Percentiles rank a stretch among this genome's conserved stretches.
phyloP scores from a whole-genome alignment of 495 filamentous ascomycete genomes.

The Trichodelitschia bisporula region DNA sequence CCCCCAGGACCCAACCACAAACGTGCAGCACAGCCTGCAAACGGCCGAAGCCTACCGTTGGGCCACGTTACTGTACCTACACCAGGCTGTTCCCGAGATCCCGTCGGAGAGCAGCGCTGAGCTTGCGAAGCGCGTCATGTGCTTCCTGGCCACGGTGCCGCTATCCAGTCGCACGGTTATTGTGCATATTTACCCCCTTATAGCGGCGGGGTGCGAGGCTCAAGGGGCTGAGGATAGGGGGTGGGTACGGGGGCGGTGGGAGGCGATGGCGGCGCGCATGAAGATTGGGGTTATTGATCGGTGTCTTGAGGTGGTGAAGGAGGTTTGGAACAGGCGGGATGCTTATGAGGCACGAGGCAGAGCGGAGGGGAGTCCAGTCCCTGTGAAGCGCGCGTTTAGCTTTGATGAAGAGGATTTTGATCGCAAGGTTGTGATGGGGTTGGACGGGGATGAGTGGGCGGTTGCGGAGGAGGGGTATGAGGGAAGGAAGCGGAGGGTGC shows the following conservation, averaged over 20 bases:
- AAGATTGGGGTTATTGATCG: constrained; percentile 49
- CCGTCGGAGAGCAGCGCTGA: constrained; percentile 30
- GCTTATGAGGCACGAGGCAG: constrained; percentile 11
- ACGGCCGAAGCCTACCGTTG: constrained; percentile 58
- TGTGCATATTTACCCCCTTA: constrained; percentile 52
- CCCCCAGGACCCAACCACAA: constrained; percentile 40
- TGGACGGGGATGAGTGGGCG: neutral
- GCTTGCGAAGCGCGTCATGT: constrained; percentile 36
- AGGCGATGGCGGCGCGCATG: constrained; percentile 33
- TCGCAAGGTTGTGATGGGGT: too few relatives aligned
- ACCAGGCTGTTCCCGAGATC: constrained; percentile 57
- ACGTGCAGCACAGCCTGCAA: constrained; percentile 39
- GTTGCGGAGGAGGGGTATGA: neutral
- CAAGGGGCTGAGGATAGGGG: constrained; percentile 31
- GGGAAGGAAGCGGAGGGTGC: neutral
- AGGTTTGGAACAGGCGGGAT: constrained; percentile 31
- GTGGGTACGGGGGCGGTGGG: constrained; percentile 49
- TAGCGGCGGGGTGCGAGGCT: constrained; percentile 49
- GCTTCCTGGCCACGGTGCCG: constrained; percentile 38
- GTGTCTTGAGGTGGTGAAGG: constrained; percentile 28
- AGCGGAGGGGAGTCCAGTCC: neutral
- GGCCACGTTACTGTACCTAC: constrained; percentile 51
- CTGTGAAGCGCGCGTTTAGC: constrained; percentile 1
- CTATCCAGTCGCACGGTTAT: constrained; percentile 38
- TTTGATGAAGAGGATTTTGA: neutral